Evolutionary conservation across 164 flowering plant species (phyloP), one percentile per base, ranked within the genome.

Genomic region (Annona cherimola): DNA sequence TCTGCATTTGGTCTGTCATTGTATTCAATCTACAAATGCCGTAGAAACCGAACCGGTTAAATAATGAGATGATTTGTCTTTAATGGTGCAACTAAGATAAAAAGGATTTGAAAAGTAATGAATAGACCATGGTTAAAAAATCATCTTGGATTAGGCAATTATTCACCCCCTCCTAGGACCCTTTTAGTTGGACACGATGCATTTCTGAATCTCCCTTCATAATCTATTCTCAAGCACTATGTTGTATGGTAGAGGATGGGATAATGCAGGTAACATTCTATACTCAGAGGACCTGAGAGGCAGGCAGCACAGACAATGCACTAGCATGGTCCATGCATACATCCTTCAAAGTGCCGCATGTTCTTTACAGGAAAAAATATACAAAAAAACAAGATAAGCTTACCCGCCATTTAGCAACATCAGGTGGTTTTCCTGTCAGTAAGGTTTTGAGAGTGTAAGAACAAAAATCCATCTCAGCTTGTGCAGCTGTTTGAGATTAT

Each of bases 1-100:
- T 91, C 96, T 43, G 97, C 99, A 75, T 95, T 95, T 7, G 90
- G 99, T 45, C 92, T 81, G 70, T 95, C 98, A 69, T 95, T 95
- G 73, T 92, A 87, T 14, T 87, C 91, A 61, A 95, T 81, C 99
- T 95, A 87, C 72, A 50, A 16, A 50, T 50, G 57, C 11, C 9
- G 14, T 11, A 50, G 14, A 50, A 50, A 50, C 35, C 35, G 35
- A 26, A 26, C 35, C 35, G 35, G 35, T 26, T 26, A 26, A 26
- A 26, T 26, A 26, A 26, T 26, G 35, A 26, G 35, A 26, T 26
- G 35, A 26, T 26, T 26, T 26, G 35, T 26, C 35, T 26, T 26
- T 26, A 26, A 26, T 1, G 35, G 35, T 26, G 35, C 35, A 26
- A 26, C 35, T 26, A 26, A 26, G 35, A 26, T 26, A 26, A 26